phyloP scores from a whole-genome alignment of 306 rosid genomes.

The Prunus davidiana region DNA sequence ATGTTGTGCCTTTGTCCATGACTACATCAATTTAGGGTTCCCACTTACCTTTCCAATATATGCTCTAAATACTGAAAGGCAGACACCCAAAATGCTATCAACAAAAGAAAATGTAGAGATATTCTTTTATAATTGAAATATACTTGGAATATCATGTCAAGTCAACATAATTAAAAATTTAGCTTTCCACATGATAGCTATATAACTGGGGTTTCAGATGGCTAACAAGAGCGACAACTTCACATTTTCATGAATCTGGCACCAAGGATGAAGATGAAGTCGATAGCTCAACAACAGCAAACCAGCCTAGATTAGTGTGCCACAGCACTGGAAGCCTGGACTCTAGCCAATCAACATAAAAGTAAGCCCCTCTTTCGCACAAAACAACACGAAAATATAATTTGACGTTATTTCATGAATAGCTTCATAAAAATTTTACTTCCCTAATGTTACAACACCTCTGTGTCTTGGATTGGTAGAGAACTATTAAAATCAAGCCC shows the following conservation, averaged over 20 bases:
- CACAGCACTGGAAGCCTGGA: background rate
- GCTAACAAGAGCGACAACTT: too few species aligned
- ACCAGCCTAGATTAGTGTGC: background rate
- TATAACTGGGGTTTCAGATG: too few species aligned
- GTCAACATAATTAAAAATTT: too few species aligned
- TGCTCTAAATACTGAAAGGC: background rate
- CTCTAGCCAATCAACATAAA: background rate
- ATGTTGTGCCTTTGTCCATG: background rate
- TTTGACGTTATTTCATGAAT: background rate
- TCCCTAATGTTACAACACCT: background rate
- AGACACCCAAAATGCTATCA: background rate
- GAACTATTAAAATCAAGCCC: background rate
- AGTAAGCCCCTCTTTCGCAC: background rate
- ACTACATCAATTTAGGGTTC: background rate
- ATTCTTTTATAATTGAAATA: too few species aligned
- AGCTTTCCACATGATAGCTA: too few species aligned
- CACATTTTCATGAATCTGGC: background rate
- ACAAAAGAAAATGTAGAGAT: too few species aligned
- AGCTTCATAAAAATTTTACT: background rate
- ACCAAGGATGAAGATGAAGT: background rate
- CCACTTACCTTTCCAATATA: background rate
- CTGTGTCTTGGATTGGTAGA: slow-evolving; percentile 4
- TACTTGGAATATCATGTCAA: too few species aligned
- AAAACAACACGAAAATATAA: background rate
- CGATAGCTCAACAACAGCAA: background rate